Evolutionary conservation across 495 filamentous ascomycete genomes (phyloP).

Genomic region (Xanthoparmelia taractica): DNA sequence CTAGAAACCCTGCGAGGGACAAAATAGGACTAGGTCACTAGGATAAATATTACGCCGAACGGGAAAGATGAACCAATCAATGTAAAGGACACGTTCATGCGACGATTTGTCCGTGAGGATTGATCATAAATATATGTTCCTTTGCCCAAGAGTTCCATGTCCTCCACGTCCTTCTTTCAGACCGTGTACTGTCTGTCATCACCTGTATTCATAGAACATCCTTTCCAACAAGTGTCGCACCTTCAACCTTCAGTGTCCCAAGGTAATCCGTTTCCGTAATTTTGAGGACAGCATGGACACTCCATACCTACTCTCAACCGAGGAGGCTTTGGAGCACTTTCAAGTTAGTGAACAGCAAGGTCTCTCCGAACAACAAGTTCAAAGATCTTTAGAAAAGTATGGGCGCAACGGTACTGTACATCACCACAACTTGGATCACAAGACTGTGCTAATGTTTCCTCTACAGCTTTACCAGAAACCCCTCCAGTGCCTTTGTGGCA

Average conservation of each 20-base stretch:
- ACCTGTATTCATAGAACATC: background rate
- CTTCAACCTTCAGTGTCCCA: background rate
- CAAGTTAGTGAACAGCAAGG: constrained; percentile 58
- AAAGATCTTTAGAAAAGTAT: constrained; percentile 54
- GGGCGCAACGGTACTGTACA: constrained; percentile 72
- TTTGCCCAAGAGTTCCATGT: background rate
- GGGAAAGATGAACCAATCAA: background rate
- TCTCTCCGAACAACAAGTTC: constrained; percentile 62
- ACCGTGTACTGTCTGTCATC: background rate
- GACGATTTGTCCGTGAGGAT: background rate
- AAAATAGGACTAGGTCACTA: background rate
- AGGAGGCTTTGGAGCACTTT: constrained; percentile 66
- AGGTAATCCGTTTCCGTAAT: constrained; percentile 1
- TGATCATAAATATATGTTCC: background rate
- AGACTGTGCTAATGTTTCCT: constrained; percentile 10
- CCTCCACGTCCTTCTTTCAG: constrained; percentile 5
- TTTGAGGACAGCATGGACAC: constrained; percentile 68
- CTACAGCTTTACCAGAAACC: constrained; percentile 82
- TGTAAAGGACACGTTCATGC: constrained; percentile 3
- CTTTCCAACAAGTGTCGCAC: background rate
- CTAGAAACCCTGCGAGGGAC: background rate
- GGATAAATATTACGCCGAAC: background rate
- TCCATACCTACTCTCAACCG: constrained; percentile 61
- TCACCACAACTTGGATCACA: constrained; percentile 1
- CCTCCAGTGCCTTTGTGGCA: constrained; percentile 96